Evolutionary conservation across 208 protist species (phyloP), one percentile per base, ranked within the genome.

Genomic region (Crithidia mellificae): DNA sequence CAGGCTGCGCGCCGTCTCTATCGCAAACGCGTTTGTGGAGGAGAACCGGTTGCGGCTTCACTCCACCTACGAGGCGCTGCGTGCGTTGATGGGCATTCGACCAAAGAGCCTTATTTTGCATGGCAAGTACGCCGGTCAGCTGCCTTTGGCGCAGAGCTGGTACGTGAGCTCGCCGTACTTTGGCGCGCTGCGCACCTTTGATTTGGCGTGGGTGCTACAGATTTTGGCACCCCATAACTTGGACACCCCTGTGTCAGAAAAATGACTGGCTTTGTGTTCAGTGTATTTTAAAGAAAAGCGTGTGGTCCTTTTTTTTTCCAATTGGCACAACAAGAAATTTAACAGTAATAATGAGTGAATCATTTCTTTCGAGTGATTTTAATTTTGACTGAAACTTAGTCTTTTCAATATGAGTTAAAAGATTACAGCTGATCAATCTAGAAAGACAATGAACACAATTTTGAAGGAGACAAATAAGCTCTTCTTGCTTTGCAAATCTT

Each of bases 1-100:
- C 6, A 74, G 74, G 36, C 44, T 90, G 43, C 81, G 87, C 20
- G 91, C 88, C 2, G 88, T 96, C 1, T 68, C 64, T 8, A 77
- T 93, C 32, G 83, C 77, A 11, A 94, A 94, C 63, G 82, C 90
- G 50, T 96, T 96, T 85, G 83, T 96, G 15, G 83, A 90, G 43
- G 86, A 90, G 63, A 94, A 96, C 61, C 71, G 85, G 0, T 44
- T 77, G 6, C 87, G 87, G 11, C 58, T 96, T 7, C 62, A 74
- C 27, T 84, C 74, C 25, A 76, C 58, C 4, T 91, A 88, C 68
- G 91, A 96, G 39, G 91, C 85, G 11, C 77, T 82, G 32, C 69
- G 88, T 0, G 77, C 82, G 0, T 68, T 96, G 36, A 38, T 91
- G 32, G 91, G 91, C 29, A 78, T 96, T 19, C 74, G 84, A 15